Conservation (phyloP, 164 flowering plant species). For the Vitis rotundifolia region DNA sequence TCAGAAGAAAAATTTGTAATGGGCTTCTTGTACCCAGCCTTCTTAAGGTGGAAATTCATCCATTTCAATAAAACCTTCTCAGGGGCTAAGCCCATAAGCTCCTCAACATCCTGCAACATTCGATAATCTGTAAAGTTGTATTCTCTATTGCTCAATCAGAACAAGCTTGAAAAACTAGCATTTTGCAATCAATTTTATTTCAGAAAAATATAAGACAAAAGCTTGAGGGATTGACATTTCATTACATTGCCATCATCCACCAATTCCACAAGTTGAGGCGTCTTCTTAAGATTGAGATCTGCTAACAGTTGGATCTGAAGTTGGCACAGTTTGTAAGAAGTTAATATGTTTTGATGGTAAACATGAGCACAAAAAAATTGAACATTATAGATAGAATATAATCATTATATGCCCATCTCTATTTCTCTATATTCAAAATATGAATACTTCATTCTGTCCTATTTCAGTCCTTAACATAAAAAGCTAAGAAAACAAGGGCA, state of each 20-base stretch:
- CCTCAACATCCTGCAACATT: slow-evolving; percentile 78
- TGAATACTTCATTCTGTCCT: too few species aligned
- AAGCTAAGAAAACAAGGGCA: neutral
- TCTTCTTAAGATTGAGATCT: slow-evolving; percentile 86
- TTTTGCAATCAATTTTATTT: too few species aligned
- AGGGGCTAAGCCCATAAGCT: slow-evolving; percentile 79
- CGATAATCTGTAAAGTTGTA: neutral
- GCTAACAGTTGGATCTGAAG: slow-evolving; percentile 88
- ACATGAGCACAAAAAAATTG: too few species aligned
- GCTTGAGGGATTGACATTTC: neutral
- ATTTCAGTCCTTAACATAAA: too few species aligned
- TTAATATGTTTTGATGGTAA: too few species aligned
- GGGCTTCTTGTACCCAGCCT: slow-evolving; percentile 73
- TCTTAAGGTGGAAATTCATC: slow-evolving; percentile 93
- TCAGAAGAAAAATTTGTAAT: slow-evolving; percentile 83
- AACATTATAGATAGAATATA: too few species aligned
- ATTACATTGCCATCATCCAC: slow-evolving; percentile 73
- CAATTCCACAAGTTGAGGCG: slow-evolving; percentile 87
- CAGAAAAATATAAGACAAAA: neutral
- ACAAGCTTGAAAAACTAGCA: too few species aligned
- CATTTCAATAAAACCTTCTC: slow-evolving; percentile 81
- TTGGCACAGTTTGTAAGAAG: slow-evolving; percentile 4
- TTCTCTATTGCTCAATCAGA: neutral
- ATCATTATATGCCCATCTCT: too few species aligned
- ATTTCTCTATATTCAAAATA: too few species aligned